These are phyloP conservation scores for Trichoderma afroharzianum DNA, from an alignment of 2,329 filamentous ascomycete species.

Conservation along the genomic window DNA sequence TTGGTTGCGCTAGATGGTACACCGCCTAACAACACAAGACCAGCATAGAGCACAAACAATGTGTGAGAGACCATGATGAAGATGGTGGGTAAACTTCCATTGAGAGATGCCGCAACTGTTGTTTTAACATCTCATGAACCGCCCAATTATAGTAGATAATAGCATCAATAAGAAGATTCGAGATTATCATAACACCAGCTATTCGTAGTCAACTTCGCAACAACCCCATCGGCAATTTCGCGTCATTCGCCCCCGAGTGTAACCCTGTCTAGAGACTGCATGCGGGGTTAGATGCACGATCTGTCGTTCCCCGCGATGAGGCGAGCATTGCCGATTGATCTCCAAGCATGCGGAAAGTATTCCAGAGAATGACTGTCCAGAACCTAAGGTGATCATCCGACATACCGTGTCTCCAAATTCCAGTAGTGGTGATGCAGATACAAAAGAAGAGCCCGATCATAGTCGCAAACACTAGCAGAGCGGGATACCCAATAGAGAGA, in stretches of 20 bases:
- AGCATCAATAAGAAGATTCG: neutral
- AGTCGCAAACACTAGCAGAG: neutral
- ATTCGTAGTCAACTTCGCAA: neutral
- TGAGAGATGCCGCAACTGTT: neutral
- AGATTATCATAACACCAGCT: neutral
- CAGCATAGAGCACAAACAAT: neutral
- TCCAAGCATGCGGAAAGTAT: neutral
- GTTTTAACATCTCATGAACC: neutral
- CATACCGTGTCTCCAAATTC: neutral
- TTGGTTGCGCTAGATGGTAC: neutral
- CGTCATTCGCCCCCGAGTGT: slow-evolving; percentile 8
- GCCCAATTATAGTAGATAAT: neutral
- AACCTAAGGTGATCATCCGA: neutral
- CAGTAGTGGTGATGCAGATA: neutral
- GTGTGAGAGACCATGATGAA: neutral
- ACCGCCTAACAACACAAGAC: neutral
- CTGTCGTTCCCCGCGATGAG: neutral
- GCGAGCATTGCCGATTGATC: neutral
- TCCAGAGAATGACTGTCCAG: neutral
- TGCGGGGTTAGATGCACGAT: slow-evolving; percentile 4
- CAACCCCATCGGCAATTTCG: neutral
- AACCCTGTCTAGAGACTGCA: neutral
- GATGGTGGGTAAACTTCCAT: neutral
- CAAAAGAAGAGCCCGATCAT: neutral
- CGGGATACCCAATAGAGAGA: neutral